Conservation (phyloP, 345 rosid genomes). For the Capsella bursapastoris region DNA sequence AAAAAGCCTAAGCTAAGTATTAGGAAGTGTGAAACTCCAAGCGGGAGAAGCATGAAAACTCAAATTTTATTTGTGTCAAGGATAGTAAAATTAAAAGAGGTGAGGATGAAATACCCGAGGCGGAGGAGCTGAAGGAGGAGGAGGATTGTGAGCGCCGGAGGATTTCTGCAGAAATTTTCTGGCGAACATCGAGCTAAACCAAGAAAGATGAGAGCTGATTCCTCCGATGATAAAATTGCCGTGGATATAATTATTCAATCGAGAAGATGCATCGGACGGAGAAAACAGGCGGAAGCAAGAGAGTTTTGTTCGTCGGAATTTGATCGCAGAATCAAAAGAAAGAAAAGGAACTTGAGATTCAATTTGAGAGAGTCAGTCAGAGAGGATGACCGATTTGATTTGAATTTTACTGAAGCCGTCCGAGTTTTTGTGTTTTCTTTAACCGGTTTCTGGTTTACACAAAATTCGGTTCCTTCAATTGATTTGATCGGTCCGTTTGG, state of each 20-base stretch:
- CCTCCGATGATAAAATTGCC: slow-evolving; percentile 9
- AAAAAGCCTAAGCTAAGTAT: slow-evolving; percentile 14
- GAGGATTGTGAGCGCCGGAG: slow-evolving; percentile 34
- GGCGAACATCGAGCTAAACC: slow-evolving; percentile 55
- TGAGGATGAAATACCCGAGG: slow-evolving; percentile 44
- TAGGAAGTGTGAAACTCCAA: slow-evolving; percentile 6
- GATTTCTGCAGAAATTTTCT: slow-evolving; percentile 54
- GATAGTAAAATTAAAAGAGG: slow-evolving; percentile 1
- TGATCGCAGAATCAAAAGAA: slow-evolving; percentile 10
- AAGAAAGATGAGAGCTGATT: slow-evolving; percentile 23
- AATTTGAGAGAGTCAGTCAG: slow-evolving; percentile 44
- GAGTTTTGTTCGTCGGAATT: slow-evolving; percentile 24
- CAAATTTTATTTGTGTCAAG: background rate
- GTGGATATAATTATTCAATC: background rate
- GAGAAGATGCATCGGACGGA: slow-evolving; percentile 19
- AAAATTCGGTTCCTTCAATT: background rate
- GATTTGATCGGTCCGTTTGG: slow-evolving; percentile 1
- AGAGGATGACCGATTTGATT: slow-evolving; percentile 26
- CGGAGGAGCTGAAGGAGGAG: slow-evolving; percentile 38
- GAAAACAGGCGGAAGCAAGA: background rate
- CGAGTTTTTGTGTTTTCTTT: background rate
- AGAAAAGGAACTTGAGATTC: slow-evolving; percentile 17
- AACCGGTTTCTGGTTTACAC: slow-evolving; percentile 11
- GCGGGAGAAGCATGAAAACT: slow-evolving; percentile 4
- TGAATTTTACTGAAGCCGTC: slow-evolving; percentile 29